Evolutionary conservation across 108 stramenopile species (phyloP).

Genomic region (Cyclotella baltica): DNA sequence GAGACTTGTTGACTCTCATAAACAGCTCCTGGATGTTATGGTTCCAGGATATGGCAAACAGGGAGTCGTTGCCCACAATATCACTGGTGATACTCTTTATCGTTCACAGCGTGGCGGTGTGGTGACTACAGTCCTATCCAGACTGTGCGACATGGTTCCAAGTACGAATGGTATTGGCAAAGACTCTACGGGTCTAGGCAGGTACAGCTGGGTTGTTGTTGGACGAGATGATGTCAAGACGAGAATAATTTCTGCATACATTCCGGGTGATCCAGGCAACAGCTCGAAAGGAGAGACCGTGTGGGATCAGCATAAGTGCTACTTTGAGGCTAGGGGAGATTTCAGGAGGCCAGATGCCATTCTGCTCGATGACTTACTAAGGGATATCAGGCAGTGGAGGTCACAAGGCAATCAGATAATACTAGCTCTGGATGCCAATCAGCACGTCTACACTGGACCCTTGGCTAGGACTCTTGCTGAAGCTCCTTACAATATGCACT

Average conservation of each 20-base stretch:
- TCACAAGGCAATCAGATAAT: neutral
- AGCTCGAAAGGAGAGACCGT: constrained; percentile 6
- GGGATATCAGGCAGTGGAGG: neutral
- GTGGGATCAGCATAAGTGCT: constrained; percentile 17
- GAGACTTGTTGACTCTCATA: neutral
- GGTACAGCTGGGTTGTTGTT: constrained; percentile 10
- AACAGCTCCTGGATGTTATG: neutral
- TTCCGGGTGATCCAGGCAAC: neutral
- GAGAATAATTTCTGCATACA: neutral
- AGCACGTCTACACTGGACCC: constrained; percentile 13
- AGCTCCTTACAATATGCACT: neutral
- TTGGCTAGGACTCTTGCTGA: neutral
- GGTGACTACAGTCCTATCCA: neutral
- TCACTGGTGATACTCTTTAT: neutral
- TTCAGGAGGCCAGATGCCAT: neutral
- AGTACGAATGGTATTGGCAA: neutral
- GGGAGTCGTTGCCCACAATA: neutral
- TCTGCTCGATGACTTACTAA: neutral
- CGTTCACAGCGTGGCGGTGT: neutral
- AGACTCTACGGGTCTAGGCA: constrained; percentile 1
- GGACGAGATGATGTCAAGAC: neutral
- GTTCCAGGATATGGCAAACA: neutral
- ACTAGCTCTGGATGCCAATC: constrained; percentile 7
- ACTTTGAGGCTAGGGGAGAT: neutral
- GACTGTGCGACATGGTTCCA: neutral